phyloP scores from a whole-genome alignment of 192 early-diverging fungal species.

The Coemansia sp. region DNA sequence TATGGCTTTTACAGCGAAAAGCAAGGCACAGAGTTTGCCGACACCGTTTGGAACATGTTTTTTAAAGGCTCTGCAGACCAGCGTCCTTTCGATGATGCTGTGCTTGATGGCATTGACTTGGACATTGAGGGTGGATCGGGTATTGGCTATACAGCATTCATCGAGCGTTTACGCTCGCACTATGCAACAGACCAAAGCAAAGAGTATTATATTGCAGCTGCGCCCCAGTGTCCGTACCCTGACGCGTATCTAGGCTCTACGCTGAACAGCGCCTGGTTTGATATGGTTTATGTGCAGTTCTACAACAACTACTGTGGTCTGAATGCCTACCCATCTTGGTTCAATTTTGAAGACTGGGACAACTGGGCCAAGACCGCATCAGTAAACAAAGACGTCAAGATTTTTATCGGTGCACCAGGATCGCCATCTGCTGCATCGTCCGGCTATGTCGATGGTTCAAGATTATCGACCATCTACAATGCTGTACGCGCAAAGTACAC shows the following conservation, averaged over 20 bases:
- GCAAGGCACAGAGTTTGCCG: conserved; percentile 54
- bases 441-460: conserved; percentile 51
- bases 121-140: conserved; percentile 58
- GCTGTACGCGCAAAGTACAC: conserved; percentile 48
- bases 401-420: conserved; percentile 61
- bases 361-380: conserved; percentile 61
- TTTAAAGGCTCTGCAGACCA: conserved; percentile 58
- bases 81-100: conserved; percentile 61
- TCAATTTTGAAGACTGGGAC: conserved; percentile 66
- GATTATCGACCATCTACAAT: conserved; percentile 41
- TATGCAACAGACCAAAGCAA: conserved; percentile 50
- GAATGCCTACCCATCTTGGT: conserved; percentile 45
- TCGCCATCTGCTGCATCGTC: conserved; percentile 54
- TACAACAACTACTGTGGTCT: conserved; percentile 72
- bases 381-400: conserved; percentile 58
- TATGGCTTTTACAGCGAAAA: conserved; percentile 56
- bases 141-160: conserved; percentile 54
- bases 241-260: conserved; percentile 57
- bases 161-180: conserved; percentile 49
- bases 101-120: conserved; percentile 66
- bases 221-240: conserved; percentile 66
- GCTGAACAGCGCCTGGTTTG: conserved; percentile 61
- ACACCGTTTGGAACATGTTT: conserved; percentile 61
- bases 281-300: conserved; percentile 69
- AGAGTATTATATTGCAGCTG: conserved; percentile 60